Evolutionary conservation across 805 yeast genomes (phyloP).

Genomic region (Millerago galiae): DNA sequence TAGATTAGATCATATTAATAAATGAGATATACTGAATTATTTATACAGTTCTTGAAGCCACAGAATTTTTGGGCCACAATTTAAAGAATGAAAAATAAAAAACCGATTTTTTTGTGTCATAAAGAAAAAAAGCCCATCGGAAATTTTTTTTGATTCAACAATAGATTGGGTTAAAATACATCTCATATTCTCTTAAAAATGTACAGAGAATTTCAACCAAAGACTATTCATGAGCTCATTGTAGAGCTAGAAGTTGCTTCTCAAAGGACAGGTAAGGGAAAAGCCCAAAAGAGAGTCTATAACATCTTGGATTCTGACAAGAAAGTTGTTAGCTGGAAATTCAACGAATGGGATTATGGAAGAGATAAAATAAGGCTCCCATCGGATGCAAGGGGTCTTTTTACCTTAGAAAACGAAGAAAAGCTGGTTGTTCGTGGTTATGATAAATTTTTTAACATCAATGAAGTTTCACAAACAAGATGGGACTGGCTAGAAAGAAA

Average conservation of each 20-base stretch:
- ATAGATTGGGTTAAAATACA: too few relatives aligned
- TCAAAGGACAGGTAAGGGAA: constrained; percentile 23
- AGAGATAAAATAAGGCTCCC: constrained; percentile 52
- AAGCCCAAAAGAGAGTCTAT: constrained; percentile 24
- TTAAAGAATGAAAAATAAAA: too few relatives aligned
- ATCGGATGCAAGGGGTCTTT: constrained; percentile 76
- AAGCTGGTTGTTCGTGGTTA: constrained; percentile 78
- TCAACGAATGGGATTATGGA: constrained; percentile 85
- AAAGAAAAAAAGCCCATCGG: not conserved
- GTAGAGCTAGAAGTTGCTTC: constrained; percentile 12
- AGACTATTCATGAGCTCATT: constrained; percentile 8
- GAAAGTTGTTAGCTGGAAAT: constrained; percentile 60
- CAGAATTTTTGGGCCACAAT: not conserved
- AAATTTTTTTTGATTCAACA: not conserved
- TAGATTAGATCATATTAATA: too few relatives aligned
- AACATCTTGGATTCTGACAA: constrained; percentile 21
- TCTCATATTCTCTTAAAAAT: not conserved
- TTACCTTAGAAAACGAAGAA: constrained; percentile 35
- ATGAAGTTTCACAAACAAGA: constrained; percentile 52
- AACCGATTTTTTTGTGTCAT: not conserved
- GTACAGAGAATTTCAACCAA: constrained; percentile 10
- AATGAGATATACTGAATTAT: too few relatives aligned
- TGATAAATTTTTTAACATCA: constrained; percentile 85
- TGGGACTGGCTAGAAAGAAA: constrained; percentile 36
- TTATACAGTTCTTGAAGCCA: too few relatives aligned